These are phyloP conservation scores for Karstenula rhodostoma DNA, from an alignment of 2,329 filamentous ascomycete genomes.

Conservation along the genomic window DNA sequence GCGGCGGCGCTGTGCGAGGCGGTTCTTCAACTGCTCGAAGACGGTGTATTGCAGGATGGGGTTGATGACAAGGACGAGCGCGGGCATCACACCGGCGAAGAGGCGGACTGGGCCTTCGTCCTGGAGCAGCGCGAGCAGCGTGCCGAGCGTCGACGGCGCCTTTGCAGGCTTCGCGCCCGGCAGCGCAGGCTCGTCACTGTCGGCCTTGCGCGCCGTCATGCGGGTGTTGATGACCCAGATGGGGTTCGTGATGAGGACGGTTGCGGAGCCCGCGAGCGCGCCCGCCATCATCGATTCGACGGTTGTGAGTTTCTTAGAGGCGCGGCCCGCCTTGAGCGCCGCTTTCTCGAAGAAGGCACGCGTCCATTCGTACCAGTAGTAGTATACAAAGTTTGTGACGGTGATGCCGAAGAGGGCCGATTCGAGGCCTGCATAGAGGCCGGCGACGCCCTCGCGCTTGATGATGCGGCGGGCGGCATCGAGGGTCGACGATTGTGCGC, in stretches of 20 bases:
- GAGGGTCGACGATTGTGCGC: constrained; percentile 83
- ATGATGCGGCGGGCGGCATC: constrained; percentile 86
- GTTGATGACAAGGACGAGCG: constrained; percentile 94
- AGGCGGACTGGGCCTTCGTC: constrained; percentile 86
- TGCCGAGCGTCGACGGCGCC: constrained; percentile 78
- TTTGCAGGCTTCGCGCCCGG: constrained; percentile 58
- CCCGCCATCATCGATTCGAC: constrained; percentile 95
- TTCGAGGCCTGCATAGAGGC: constrained; percentile 91
- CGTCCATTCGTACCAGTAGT: constrained; percentile 99
- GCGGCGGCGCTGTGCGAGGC: constrained; percentile 76
- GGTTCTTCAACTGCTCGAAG: constrained; percentile 97
- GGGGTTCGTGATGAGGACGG: constrained; percentile 94
- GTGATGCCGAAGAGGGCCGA: constrained; percentile 97
- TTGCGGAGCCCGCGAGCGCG: constrained; percentile 90
- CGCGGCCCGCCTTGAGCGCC: constrained; percentile 74
- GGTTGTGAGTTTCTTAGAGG: constrained; percentile 84
- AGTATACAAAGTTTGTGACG: constrained; percentile 99
- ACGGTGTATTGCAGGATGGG: constrained; percentile 98
- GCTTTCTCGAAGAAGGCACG: constrained; percentile 83
- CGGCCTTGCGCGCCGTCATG: constrained; percentile 89
- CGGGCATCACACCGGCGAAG: constrained; percentile 91
- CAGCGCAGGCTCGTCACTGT: constrained; percentile 51
- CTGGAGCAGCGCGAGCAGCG: constrained; percentile 78
- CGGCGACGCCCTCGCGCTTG: constrained; percentile 85
- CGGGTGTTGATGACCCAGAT: constrained; percentile 99